Percentiles rank a stretch among this genome's conserved stretches.
Evolutionary conservation across 75 land plant species (phyloP).

Genomic region (Selaginella tamariscina): DNA sequence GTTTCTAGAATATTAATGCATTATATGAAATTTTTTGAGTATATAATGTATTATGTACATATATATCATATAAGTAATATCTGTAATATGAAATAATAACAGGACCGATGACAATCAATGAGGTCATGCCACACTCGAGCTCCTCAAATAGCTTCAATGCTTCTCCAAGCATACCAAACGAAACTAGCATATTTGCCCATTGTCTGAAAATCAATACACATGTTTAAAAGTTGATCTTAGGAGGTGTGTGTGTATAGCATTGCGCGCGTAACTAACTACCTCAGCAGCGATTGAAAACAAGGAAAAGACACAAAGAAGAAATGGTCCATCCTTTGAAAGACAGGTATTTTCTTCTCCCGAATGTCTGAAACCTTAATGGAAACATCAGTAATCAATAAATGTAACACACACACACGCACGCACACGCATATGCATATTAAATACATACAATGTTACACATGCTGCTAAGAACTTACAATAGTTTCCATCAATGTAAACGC

Average conservation of each 20-base stretch:
- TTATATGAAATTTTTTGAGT: background rate
- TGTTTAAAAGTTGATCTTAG: too few relatives aligned
- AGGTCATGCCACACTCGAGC: constrained; percentile 87
- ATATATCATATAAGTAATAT: too few relatives aligned
- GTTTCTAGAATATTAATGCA: too few relatives aligned
- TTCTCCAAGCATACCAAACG: constrained; percentile 80
- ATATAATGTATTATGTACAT: background rate
- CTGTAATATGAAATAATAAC: background rate
- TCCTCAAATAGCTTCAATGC: constrained; percentile 82
- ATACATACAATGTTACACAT: too few relatives aligned
- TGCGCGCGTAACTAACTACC: constrained; percentile 30
- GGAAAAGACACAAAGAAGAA: constrained; percentile 58
- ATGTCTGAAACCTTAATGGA: background rate
- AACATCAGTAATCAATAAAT: too few relatives aligned
- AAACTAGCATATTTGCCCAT: constrained; percentile 64
- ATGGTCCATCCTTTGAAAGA: constrained; percentile 36
- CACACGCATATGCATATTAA: too few relatives aligned
- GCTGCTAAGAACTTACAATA: constrained; percentile 49
- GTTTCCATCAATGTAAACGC: constrained; percentile 80
- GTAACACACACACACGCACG: too few relatives aligned
- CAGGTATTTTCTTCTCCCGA: background rate
- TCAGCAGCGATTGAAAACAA: constrained; percentile 52
- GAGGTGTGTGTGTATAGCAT: too few relatives aligned
- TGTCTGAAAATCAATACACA: constrained; percentile 32
- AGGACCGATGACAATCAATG: constrained; percentile 73